Conservation (phyloP, 129 eudicot species). For the Pulicaria dysenterica region DNA sequence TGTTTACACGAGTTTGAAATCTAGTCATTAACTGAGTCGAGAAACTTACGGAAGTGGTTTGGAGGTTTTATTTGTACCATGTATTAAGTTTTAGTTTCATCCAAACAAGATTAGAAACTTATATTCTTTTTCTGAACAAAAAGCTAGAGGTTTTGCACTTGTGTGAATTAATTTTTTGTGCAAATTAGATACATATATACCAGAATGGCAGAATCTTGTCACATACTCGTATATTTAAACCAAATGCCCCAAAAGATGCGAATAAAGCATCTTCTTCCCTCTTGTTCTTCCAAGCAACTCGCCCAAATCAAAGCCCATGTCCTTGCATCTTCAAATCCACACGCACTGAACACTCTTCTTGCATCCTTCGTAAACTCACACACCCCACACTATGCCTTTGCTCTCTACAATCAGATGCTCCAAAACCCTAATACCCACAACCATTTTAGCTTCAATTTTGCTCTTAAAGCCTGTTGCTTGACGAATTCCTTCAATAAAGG, state of each 20-base stretch:
- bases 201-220: not conserved
- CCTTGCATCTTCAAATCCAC: conserved; percentile 31
- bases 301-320: conserved; percentile 44
- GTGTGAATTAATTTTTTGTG: too few species aligned
- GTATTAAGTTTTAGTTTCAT: too few species aligned
- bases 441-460: conserved; percentile 45
- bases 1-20: too few species aligned
- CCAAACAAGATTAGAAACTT: too few species aligned
- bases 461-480: conserved; percentile 39
- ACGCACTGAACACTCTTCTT: conserved; percentile 34
- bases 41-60: too few species aligned
- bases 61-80: too few species aligned
- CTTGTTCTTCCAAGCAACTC: conserved; percentile 30
- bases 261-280: conserved; percentile 24
- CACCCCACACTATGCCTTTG: conserved; percentile 30
- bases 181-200: too few species aligned
- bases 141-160: too few species aligned
- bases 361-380: conserved; percentile 28
- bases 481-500: conserved; percentile 31
- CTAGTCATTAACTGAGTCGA: too few species aligned
- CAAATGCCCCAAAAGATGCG: not conserved
- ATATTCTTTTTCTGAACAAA: too few species aligned
- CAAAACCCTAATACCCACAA: conserved; percentile 37
- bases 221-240: not conserved
- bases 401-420: conserved; percentile 47